These are phyloP conservation scores for Comarum palustre DNA, from an alignment of 306 rosid genomes.

Conservation along the genomic window DNA sequence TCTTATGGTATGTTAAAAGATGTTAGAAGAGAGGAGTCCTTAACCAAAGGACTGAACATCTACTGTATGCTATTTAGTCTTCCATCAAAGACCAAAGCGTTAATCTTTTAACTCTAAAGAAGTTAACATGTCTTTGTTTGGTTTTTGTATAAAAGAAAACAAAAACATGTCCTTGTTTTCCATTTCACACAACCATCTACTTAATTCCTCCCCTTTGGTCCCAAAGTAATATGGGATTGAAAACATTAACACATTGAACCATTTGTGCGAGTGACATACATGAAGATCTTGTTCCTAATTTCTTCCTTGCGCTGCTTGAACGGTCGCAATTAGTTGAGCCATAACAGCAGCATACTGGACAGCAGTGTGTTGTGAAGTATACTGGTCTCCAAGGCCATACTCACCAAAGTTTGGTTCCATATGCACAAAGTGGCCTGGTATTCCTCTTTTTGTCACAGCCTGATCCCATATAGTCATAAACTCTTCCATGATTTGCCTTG, in stretches of 20 bases:
- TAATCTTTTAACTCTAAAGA: not conserved
- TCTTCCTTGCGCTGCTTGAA: slow-evolving; percentile 51
- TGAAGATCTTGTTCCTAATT: slow-evolving; percentile 30
- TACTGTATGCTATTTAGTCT: not conserved
- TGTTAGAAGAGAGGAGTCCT: not conserved
- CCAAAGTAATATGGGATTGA: not conserved
- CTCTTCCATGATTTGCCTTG: slow-evolving; percentile 70
- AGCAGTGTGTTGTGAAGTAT: slow-evolving; percentile 74
- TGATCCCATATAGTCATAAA: slow-evolving; percentile 73
- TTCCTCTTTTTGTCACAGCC: slow-evolving; percentile 62
- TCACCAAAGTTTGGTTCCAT: slow-evolving; percentile 69
- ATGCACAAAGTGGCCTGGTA: slow-evolving; percentile 84
- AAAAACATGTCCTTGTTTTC: too few relatives aligned
- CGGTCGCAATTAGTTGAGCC: slow-evolving; percentile 73
- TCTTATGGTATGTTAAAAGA: too few relatives aligned
- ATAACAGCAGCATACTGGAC: slow-evolving; percentile 77
- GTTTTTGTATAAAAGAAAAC: too few relatives aligned
- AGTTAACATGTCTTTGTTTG: too few relatives aligned
- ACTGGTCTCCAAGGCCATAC: slow-evolving; percentile 65
- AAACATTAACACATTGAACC: not conserved
- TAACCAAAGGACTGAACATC: not conserved
- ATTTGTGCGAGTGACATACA: not conserved
- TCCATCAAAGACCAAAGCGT: not conserved
- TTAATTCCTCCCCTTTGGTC: not conserved
- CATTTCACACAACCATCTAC: not conserved